Conservation (phyloP, 2,329 filamentous ascomycete genomes). For the Epichloe baconii region DNA sequence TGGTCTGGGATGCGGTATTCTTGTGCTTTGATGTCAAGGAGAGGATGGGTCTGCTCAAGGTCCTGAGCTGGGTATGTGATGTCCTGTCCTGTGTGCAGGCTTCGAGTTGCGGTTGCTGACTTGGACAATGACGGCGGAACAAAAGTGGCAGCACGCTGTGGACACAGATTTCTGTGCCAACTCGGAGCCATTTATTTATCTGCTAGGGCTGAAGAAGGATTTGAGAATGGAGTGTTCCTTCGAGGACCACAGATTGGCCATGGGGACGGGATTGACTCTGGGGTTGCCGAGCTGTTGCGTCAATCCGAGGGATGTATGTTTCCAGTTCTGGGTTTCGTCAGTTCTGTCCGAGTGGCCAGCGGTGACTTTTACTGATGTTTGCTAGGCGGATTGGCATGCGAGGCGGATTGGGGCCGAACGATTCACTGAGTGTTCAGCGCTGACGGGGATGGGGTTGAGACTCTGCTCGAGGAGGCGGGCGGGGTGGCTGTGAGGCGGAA, state of each 20-base stretch:
- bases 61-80: slow-evolving; percentile 22
- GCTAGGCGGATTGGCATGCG: slow-evolving; percentile 21
- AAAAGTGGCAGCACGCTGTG: slow-evolving; percentile 13
- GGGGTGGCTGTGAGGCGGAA: slow-evolving; percentile 12
- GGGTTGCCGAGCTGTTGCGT: slow-evolving; percentile 17
- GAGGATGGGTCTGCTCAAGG: slow-evolving; percentile 19
- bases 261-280: neutral
- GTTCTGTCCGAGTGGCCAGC: neutral
- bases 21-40: slow-evolving; percentile 26
- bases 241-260: slow-evolving; percentile 5
- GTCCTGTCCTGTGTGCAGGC: neutral
- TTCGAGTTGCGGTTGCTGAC: neutral
- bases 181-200: slow-evolving; percentile 15
- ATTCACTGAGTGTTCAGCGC: slow-evolving; percentile 24
- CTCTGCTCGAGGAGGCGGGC: slow-evolving; percentile 16
- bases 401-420: slow-evolving; percentile 15
- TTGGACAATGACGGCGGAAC: neutral
- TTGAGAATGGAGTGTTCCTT: slow-evolving; percentile 8
- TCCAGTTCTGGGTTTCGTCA: neutral
- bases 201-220: slow-evolving; percentile 24
- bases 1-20: slow-evolving; percentile 25
- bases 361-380: neutral
- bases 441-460: slow-evolving; percentile 21
- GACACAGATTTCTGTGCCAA: neutral
- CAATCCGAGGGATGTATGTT: slow-evolving; percentile 15